These are phyloP conservation scores for Pouteria campechiana DNA, from an alignment of 179 eudicot genomes.

Conservation along the genomic window DNA sequence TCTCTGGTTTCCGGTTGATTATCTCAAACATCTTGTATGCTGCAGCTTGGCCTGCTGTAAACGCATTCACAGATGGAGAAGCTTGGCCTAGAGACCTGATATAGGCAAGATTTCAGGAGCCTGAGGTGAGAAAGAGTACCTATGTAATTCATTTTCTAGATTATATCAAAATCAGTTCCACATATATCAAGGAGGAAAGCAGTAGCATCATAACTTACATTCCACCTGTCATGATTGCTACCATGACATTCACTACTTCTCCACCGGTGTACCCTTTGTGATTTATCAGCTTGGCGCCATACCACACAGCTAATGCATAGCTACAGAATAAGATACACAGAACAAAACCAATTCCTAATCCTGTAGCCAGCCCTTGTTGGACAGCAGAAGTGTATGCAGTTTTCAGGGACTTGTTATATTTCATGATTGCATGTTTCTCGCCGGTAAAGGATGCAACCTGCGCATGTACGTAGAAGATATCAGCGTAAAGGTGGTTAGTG, in stretches of 20 bases:
- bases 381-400: slow-evolving; percentile 39
- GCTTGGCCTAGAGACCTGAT: slow-evolving; percentile 72
- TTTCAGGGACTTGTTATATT: slow-evolving; percentile 39
- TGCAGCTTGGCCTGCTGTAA: slow-evolving; percentile 85
- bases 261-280: slow-evolving; percentile 63
- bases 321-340: slow-evolving; percentile 24
- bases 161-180: no score
- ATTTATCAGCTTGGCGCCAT: slow-evolving; percentile 50
- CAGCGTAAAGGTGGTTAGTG: no score
- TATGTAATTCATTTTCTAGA: no score
- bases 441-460: slow-evolving; percentile 90
- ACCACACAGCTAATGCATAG: slow-evolving; percentile 70
- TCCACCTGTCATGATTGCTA: slow-evolving; percentile 71
- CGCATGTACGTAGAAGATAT: no score
- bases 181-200: not conserved
- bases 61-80: slow-evolving; percentile 60
- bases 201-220: slow-evolving; percentile 35
- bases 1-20: slow-evolving; percentile 48
- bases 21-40: slow-evolving; percentile 92
- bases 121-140: no score
- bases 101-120: not conserved
- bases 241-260: slow-evolving; percentile 57
- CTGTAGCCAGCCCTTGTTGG: slow-evolving; percentile 74
- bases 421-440: slow-evolving; percentile 47
- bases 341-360: slow-evolving; percentile 50